Evolutionary conservation across 805 yeast species (phyloP).

Genomic region (Zygosaccharomyces pseudorouxii): DNA sequence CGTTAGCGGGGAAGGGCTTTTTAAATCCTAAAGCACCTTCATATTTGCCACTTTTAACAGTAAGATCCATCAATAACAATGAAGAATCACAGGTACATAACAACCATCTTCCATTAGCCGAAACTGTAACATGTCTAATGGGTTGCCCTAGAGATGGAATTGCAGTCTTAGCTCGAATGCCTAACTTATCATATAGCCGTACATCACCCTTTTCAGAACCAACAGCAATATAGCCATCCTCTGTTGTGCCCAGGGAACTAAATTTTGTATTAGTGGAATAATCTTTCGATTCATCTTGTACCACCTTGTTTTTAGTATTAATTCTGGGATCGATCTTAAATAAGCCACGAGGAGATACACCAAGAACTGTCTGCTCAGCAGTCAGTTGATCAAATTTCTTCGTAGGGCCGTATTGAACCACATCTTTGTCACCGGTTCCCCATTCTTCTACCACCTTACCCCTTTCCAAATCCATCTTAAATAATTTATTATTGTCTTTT

Average conservation of each 20-base stretch:
- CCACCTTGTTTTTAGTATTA: slow-evolving; percentile 49
- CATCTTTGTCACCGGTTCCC: slow-evolving; percentile 49
- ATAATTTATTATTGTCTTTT: slow-evolving; percentile 43
- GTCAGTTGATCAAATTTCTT: slow-evolving; percentile 70
- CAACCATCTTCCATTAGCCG: slow-evolving; percentile 77
- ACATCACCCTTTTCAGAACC: slow-evolving; percentile 75
- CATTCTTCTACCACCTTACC: slow-evolving; percentile 88
- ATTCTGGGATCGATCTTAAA: slow-evolving; percentile 81
- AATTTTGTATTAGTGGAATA: slow-evolving; percentile 56
- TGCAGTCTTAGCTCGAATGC: slow-evolving; percentile 69
- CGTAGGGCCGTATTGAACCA: slow-evolving; percentile 63
- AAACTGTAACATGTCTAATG: slow-evolving; percentile 60
- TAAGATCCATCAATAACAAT: slow-evolving; percentile 63
- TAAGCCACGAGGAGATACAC: slow-evolving; percentile 58
- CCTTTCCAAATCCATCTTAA: slow-evolving; percentile 70
- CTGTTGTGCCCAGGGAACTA: slow-evolving; percentile 64
- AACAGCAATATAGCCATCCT: slow-evolving; percentile 67
- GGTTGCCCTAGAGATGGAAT: slow-evolving; percentile 82
- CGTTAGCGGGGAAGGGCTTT: slow-evolving; percentile 57
- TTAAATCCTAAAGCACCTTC: slow-evolving; percentile 59
- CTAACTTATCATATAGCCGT: slow-evolving; percentile 65
- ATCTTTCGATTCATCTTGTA: slow-evolving; percentile 47
- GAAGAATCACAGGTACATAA: slow-evolving; percentile 75
- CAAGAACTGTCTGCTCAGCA: slow-evolving; percentile 68
- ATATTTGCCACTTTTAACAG: slow-evolving; percentile 57